Evolutionary conservation across 2,329 filamentous ascomycete genomes (phyloP), one percentile per base, ranked within the genome.

Genomic region (Trichoderma oligosporum): DNA sequence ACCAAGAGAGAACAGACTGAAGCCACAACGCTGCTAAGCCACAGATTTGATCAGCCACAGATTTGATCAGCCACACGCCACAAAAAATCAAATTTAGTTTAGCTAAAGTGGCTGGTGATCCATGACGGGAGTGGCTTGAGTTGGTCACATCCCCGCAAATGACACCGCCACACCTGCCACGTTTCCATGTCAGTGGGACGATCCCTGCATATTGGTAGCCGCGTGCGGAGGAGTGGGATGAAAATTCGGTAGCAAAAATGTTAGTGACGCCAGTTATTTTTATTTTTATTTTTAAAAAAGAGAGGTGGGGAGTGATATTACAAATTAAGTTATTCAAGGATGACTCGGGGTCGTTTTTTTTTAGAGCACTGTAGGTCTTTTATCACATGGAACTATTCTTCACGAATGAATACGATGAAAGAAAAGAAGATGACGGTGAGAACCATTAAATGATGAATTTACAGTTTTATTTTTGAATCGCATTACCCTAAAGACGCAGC

Each of bases 21-120:
- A n/a, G n/a, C n/a, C n/a, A n/a, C n/a, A n/a, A n/a, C n/a, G n/a
- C n/a, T n/a, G n/a, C n/a, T n/a, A n/a, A 51, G 22, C 35, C 35
- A 52, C n/a, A 41, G 14, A 36, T 52, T 62, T 57, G 57, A 61
- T 61, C 22, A 59, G 60, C 57, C 62, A 61, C 62, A 61, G 1
- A 25, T 4, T 6, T 36, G 20, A n/a, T n/a, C n/a, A n/a, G n/a
- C n/a, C n/a, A 36, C 2, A 2, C 45, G 51, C 51, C 41, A 52
- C 48, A 18, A 16, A 11, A 24, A 41, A 11, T 4, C 16, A 14
- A 16, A 9, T 5, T 7, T 24, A 22, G 49, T 29, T 54, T 36
- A 54, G 52, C 31, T 55, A 20, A 22, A 29, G 38, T 14, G 24
- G 48, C 22, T 49, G 46, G 33, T 57, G 52, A 24, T 20, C 20